Evolutionary conservation across 305 asterid species (phyloP), one percentile per base, ranked within the genome.

Genomic region (Fraxinus floribunda): DNA sequence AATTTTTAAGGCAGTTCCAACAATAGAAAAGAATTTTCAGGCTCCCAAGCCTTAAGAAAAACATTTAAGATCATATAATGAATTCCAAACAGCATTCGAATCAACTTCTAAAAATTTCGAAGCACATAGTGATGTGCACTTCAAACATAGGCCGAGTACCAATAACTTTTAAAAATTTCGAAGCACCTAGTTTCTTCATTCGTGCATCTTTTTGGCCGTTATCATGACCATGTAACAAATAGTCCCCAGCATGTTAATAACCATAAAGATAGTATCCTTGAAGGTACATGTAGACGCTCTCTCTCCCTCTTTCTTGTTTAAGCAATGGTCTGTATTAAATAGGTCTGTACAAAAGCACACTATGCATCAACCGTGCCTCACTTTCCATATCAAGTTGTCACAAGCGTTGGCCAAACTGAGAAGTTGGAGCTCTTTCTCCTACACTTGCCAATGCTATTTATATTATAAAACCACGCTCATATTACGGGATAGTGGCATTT

Each of bases 361-460:
- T 68, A 76, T 55, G 57, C 49, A 82, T 78, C 16, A 60, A 44
- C 39, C 9, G 82, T 75, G 32, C 44, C 76, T 46, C 24, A n/a
- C 52, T 78, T 77, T 81, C 78, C 5, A 64, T 24, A 46, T 26
- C 71, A 26, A 62, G 64, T 36, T 0, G 11, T 79, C 85, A 74
- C 16, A 71, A 60, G 44, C 3, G 1, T 62, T 22, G 35, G 46
- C 57, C 81, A 78, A 13, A 6, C 8, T 44, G 55, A 46, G 26
- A 15, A 64, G 76, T 18, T 10, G 18, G 34, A 46, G 70, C 79
- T 72, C 78, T 75, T 7, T 32, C 30, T 81, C 15, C 30, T 60
- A 32, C 49, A 74, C 26, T 35, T 44, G 57, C 64, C 52, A 75
- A 66, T 38, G 75, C 79, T 49, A 68, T 10, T 49, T 49, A 3